Evolutionary conservation across 176 grass and related monocot genomes (phyloP).

Genomic region (Chloris gayana): DNA sequence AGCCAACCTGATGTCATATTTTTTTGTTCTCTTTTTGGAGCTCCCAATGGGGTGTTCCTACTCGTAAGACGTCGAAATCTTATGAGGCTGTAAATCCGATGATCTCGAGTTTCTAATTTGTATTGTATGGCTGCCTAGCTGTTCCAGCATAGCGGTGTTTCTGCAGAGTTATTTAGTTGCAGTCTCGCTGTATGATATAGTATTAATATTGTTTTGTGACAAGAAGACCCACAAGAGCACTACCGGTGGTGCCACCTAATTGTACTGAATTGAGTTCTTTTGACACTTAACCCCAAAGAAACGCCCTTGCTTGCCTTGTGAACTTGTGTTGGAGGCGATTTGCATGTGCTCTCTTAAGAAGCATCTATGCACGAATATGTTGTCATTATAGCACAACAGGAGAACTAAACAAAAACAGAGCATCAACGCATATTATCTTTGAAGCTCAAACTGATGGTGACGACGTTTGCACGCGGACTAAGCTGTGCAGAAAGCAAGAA

Average conservation of each 20-base stretch:
- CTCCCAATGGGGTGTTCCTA: not conserved
- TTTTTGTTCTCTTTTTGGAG: not conserved
- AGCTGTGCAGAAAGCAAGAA: not conserved
- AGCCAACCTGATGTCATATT: slow-evolving; percentile 18
- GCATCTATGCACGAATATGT: no score
- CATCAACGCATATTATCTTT: not conserved
- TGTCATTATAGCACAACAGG: no score
- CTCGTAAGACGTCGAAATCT: slow-evolving; percentile 11
- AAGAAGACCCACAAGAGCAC: not conserved
- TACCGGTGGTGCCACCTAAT: not conserved
- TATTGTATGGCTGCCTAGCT: slow-evolving; percentile 27
- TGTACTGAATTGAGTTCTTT: not conserved
- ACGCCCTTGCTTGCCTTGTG: slow-evolving; percentile 15
- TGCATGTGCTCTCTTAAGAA: no score
- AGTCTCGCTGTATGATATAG: not conserved
- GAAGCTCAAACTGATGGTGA: not conserved
- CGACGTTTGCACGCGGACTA: not conserved
- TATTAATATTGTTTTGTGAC: not conserved
- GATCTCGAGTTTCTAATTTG: not conserved
- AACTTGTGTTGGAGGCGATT: not conserved
- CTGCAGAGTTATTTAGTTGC: slow-evolving; percentile 27
- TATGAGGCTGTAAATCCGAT: slow-evolving; percentile 46
- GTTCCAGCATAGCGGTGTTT: not conserved
- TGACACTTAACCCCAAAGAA: slow-evolving; percentile 17
- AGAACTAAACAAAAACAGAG: not conserved